Percentiles rank a stretch among this genome's conserved stretches.
These are phyloP conservation scores for Rhodomyrtus psidioides DNA, from an alignment of 441 rosid species.

Conservation along the genomic window DNA sequence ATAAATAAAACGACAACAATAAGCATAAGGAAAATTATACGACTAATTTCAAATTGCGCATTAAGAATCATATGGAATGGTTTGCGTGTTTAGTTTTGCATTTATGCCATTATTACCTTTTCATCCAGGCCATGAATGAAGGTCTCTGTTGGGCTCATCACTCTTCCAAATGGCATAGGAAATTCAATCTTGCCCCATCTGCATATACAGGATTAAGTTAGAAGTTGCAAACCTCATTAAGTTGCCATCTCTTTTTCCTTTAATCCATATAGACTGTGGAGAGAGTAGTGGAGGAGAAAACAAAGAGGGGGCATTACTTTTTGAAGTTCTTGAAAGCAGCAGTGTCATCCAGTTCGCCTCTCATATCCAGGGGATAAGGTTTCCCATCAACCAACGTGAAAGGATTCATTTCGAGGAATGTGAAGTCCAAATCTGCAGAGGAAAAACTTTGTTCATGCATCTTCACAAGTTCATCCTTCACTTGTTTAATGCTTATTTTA, in stretches of 20 bases:
- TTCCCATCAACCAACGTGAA: slow-evolving; percentile 80
- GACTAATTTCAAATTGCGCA: not conserved
- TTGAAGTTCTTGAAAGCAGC: slow-evolving; percentile 96
- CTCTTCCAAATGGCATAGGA: slow-evolving; percentile 71
- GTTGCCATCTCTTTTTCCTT: not conserved
- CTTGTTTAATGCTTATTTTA: not conserved
- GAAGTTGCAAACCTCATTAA: not conserved
- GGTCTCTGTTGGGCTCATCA: slow-evolving; percentile 67
- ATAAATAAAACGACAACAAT: not conserved
- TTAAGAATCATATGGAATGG: not conserved
- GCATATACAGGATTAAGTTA: slow-evolving; percentile 12
- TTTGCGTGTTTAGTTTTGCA: not conserved
- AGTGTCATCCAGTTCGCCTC: slow-evolving; percentile 95
- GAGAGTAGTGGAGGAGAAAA: not conserved
- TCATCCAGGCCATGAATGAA: slow-evolving; percentile 87
- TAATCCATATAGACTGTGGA: not conserved
- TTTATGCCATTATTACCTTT: slow-evolving; percentile 37
- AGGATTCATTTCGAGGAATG: slow-evolving; percentile 98
- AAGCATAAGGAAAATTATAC: not conserved
- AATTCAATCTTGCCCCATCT: slow-evolving; percentile 67
- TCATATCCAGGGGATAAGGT: slow-evolving; percentile 97
- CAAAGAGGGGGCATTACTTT: slow-evolving; percentile 33
- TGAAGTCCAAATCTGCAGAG: slow-evolving; percentile 77
- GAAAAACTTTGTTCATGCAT: slow-evolving; percentile 8
- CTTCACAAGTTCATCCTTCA: not conserved